Evolutionary conservation across 306 rosid species (phyloP).

Genomic region (Prosopis cineraria): DNA sequence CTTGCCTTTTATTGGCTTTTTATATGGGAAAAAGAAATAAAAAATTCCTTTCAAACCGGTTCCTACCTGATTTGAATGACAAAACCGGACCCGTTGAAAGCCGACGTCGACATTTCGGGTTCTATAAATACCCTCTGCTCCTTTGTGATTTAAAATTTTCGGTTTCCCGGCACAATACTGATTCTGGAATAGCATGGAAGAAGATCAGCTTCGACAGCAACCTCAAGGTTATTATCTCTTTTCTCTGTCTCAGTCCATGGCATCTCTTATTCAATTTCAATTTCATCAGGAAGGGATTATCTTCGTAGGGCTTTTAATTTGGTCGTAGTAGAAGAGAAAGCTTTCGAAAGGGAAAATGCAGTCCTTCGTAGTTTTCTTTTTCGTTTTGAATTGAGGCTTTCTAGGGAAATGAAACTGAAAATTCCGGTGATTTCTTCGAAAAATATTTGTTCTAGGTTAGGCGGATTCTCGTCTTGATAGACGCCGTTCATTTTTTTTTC

Average conservation of each 20-base stretch:
- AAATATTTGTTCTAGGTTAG: slow-evolving; percentile 9
- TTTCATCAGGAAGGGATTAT: background rate
- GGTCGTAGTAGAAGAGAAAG: background rate
- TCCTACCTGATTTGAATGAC: background rate
- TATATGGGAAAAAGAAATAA: too few species aligned
- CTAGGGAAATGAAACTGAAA: background rate
- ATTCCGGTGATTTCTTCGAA: background rate
- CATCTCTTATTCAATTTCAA: background rate
- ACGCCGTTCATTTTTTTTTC: background rate
- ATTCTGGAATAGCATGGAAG: slow-evolving; percentile 32
- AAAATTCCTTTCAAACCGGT: too few species aligned
- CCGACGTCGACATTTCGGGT: background rate
- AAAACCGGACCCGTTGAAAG: background rate
- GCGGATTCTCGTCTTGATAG: background rate
- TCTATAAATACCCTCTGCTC: background rate
- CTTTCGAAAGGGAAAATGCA: background rate
- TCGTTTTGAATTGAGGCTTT: background rate
- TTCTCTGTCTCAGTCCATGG: slow-evolving; percentile 15
- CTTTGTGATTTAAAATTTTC: slow-evolving; percentile 9
- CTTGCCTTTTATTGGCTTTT: too few species aligned
- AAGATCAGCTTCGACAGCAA: slow-evolving; percentile 27
- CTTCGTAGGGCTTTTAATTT: slow-evolving; percentile 27
- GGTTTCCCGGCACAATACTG: slow-evolving; percentile 47
- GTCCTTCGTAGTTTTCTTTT: background rate
- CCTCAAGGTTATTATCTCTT: slow-evolving; percentile 39